Percentiles rank a stretch among this genome's conserved stretches.
Conservation (phyloP, 1,139 yeast species). For the Sugiyamaella neomexicana region DNA sequence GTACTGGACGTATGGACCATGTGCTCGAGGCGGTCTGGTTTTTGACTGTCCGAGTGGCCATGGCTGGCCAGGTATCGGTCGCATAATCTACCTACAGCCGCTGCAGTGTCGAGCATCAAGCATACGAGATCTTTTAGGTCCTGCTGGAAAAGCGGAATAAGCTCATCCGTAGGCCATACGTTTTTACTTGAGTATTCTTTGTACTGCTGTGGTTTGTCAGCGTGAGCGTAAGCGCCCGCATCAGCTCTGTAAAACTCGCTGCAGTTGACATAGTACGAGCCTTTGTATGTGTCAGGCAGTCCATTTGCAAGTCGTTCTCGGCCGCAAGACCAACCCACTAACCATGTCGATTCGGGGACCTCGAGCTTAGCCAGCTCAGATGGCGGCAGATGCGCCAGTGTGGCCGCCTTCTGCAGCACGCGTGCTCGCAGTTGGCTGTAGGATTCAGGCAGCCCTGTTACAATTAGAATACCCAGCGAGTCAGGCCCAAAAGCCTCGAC, state of each 20-base stretch:
- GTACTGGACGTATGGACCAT: constrained; percentile 54
- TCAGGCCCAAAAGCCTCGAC: constrained; percentile 57
- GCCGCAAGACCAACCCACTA: constrained; percentile 69
- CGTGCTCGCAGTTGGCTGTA: constrained; percentile 45
- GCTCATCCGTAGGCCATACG: constrained; percentile 56
- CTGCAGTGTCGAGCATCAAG: constrained; percentile 53
- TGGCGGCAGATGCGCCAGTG: constrained; percentile 48
- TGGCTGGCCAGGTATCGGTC: constrained; percentile 44
- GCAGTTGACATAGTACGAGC: constrained; percentile 62
- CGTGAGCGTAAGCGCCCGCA: constrained; percentile 31
- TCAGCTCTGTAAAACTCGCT: constrained; percentile 46
- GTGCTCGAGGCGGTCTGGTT: constrained; percentile 44
- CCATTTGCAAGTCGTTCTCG: constrained; percentile 50
- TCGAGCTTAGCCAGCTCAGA: constrained; percentile 46
- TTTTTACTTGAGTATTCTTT: constrained; percentile 53
- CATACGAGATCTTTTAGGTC: constrained; percentile 42
- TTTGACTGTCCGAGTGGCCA: constrained; percentile 16
- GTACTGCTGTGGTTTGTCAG: constrained; percentile 39
- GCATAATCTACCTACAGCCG: constrained; percentile 54
- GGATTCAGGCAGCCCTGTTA: constrained; percentile 48
- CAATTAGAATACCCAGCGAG: constrained; percentile 54
- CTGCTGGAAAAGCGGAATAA: constrained; percentile 33
- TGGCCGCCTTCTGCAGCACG: constrained; percentile 50
- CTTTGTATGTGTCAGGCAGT: constrained; percentile 54
- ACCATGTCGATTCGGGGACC: constrained; percentile 51